Conservation (phyloP, 2,329 filamentous ascomycete genomes). For the Xylariomycetidae sp. region DNA sequence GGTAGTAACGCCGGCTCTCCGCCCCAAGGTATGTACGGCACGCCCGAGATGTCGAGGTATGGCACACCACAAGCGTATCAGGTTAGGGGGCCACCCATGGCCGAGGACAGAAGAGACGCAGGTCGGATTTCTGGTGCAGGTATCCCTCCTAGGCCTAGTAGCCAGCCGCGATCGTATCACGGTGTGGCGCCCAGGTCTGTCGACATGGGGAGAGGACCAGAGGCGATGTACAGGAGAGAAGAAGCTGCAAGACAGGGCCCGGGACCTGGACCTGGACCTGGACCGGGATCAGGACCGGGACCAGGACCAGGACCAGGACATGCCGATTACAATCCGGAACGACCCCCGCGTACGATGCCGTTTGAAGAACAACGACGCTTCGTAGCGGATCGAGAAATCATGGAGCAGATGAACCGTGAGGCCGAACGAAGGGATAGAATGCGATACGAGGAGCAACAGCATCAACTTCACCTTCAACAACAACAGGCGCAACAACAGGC, state of each 20-base stretch:
- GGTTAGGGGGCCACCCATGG: constrained; percentile 42
- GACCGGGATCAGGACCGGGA: constrained; percentile 40
- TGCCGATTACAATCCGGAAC: constrained; percentile 50
- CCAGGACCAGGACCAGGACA: constrained; percentile 41
- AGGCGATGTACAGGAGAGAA: constrained; percentile 38
- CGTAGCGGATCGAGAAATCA: constrained; percentile 40
- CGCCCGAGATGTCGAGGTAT: constrained; percentile 55
- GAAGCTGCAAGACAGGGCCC: constrained; percentile 41
- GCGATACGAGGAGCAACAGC: constrained; percentile 31
- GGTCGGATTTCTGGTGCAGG: constrained; percentile 26
- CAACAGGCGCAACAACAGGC: too few species aligned
- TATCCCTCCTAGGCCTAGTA: constrained; percentile 44
- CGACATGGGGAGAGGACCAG: constrained; percentile 39
- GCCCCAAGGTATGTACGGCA: constrained; percentile 43
- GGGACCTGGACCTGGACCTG: too few species aligned
- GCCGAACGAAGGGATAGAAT: constrained; percentile 32
- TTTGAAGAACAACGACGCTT: constrained; percentile 53
- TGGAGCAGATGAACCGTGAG: constrained; percentile 34
- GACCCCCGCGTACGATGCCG: constrained; percentile 37
- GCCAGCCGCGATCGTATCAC: constrained; percentile 48
- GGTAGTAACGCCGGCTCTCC: constrained; percentile 43
- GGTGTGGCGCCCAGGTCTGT: constrained; percentile 38
- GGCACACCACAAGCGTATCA: constrained; percentile 54
- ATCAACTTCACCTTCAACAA: too few species aligned
- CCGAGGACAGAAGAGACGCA: constrained; percentile 42